Evolutionary conservation across 2,329 filamentous ascomycete genomes (phyloP).

Genomic region (Zasmidium citrigriseum): DNA sequence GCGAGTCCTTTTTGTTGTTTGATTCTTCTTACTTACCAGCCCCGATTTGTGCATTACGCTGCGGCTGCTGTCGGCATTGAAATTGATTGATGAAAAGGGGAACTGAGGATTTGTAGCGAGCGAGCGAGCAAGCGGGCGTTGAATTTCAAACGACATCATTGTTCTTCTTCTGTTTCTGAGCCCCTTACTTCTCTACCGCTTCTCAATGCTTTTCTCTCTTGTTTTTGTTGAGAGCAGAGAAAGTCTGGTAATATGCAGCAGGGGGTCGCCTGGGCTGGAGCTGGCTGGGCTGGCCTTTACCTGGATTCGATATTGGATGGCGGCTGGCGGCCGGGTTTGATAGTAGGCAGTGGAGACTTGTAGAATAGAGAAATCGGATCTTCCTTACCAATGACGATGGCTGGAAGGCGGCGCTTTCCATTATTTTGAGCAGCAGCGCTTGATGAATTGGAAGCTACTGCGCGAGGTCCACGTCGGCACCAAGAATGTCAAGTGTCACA

Average conservation of each 20-base stretch:
- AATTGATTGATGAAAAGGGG: background rate
- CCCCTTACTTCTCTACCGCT: background rate
- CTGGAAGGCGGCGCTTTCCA: no score
- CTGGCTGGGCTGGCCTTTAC: background rate
- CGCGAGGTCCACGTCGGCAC: background rate
- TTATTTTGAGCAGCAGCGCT: no score
- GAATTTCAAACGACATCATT: background rate
- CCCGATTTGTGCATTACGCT: background rate
- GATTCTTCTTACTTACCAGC: background rate
- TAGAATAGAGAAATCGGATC: background rate
- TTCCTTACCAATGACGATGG: no score
- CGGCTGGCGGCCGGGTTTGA: no score
- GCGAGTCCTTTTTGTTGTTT: slow-evolving; percentile 9
- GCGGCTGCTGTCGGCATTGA: background rate
- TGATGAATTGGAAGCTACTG: background rate
- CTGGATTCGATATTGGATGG: no score
- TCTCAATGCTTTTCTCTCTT: background rate
- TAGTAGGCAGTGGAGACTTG: background rate
- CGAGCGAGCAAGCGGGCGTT: no score
- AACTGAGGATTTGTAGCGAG: background rate
- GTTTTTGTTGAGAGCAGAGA: background rate
- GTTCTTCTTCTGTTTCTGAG: background rate
- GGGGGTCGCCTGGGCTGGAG: background rate
- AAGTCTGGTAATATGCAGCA: no score
- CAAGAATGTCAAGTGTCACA: background rate